Evolutionary conservation across 2,329 filamentous ascomycete species (phyloP), one percentile per base, ranked within the genome.

Genomic region (Fusarium torreyae): DNA sequence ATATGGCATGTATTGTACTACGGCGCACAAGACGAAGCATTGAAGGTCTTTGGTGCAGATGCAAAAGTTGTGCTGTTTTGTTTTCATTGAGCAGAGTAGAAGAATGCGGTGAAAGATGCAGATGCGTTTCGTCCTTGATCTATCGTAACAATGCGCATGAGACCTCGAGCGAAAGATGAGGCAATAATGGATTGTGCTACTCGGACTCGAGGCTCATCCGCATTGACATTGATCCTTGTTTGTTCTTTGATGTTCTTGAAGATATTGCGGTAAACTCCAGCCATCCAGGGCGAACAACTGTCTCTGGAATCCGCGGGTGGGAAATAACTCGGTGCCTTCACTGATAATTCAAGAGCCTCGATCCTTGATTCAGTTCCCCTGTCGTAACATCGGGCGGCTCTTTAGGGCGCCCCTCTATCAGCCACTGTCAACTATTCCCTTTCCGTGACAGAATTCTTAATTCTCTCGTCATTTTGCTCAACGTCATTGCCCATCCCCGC

Each of bases 381-480:
- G 42, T 42, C 36, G 51, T 54, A 22, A 51, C 63, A 69, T 69
- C 67, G 66, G 57, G 38, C 22, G 45, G 44, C 49, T 36, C 24
- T 31, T 62, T 66, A 44, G 54, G 42, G 45, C 20, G 24, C 57
- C 57, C 42, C 49, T 58, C 66, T 42, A 45, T 61, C 66, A 56
- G 48, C 53, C 51, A 45, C 54, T 31, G 17, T 33, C 38, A 44
- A 17, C 52, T 48, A 50, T 63, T 42, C 56, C 57, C 46, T 40
- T 59, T 65, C 26, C 7, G 46, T 53, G 20, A 7, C 48, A 44
- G 42, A 20, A 48, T 33, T 22, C 38, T 24, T 34, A 31, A 28
- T 38, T 53, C 50, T 48, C 40, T 65, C 58, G 67, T 68, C 63
- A 70, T 64, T 51, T 33, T 48, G 46, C 43, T 64, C 54, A 68